Percentiles rank a stretch among this genome's conserved stretches.
Evolutionary conservation across 495 filamentous ascomycete genomes (phyloP).

Genomic region (Coniosporium apollinis): DNA sequence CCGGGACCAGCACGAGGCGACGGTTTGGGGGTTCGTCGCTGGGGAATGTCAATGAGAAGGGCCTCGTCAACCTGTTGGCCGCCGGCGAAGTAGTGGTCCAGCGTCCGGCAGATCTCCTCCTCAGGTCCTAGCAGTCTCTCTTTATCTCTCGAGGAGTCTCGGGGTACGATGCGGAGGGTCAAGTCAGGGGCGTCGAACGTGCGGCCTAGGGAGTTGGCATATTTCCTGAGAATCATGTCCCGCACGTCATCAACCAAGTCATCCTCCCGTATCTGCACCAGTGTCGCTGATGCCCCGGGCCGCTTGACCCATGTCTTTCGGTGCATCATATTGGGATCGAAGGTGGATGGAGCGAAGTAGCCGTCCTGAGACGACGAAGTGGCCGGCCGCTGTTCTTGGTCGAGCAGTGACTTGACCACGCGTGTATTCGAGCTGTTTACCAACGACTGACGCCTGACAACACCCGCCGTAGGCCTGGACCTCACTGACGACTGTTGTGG

Average conservation of each 20-base stretch:
- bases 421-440: slow-evolving; percentile 7
- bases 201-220: slow-evolving; percentile 76
- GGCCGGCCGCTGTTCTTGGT: slow-evolving; percentile 1
- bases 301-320: slow-evolving; percentile 92
- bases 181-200: slow-evolving; percentile 83
- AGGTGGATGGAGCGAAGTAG: not conserved
- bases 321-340: slow-evolving; percentile 32
- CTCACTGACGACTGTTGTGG: slow-evolving; percentile 2
- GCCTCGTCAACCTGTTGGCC: slow-evolving; percentile 86
- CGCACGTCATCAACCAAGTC: slow-evolving; percentile 90
- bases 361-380: not conserved
- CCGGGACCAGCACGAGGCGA: slow-evolving; percentile 40
- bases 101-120: slow-evolving; percentile 56
- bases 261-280: slow-evolving; percentile 71
- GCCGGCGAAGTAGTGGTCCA: slow-evolving; percentile 77
- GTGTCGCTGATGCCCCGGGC: slow-evolving; percentile 65
- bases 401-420: slow-evolving; percentile 8
- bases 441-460: slow-evolving; percentile 4
- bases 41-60: slow-evolving; percentile 74
- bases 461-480: not conserved
- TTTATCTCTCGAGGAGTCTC: slow-evolving; percentile 31
- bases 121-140: slow-evolving; percentile 71
- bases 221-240: slow-evolving; percentile 84
- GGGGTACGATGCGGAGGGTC: slow-evolving; percentile 42
- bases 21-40: slow-evolving; percentile 65